Evolutionary conservation across 2,329 filamentous ascomycete species (phyloP), one percentile per base, ranked within the genome.

Genomic region (Kalmusia sp.): DNA sequence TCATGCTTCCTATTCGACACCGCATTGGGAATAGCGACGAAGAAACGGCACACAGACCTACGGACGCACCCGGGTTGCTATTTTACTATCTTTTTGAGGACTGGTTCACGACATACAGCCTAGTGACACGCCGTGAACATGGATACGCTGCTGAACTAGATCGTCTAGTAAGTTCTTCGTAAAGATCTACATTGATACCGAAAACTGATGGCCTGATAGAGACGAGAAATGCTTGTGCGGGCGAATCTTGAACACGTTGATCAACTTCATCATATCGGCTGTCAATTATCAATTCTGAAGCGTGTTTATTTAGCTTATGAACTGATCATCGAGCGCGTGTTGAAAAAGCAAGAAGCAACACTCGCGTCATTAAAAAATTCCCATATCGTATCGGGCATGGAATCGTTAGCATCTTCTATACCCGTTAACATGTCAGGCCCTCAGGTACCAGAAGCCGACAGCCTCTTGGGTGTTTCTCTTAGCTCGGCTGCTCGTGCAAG

Each of bases 1-100:
- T 72, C 6, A 69, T 78, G 37, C 70, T 81, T 1, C 79, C 79
- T 0, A 74, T 82, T 35, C 71, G 79, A 11, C 72, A 75, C 24
- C 73, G 78, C 4, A 64, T 80, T 6, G 78, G 79, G 7, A 64
- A 75, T 49, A 78, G 72, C 11, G 71, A 76, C 12, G 77, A 79
- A 57, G 79, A 80, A 58, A 77, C 75, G 1, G 76, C 73, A 0
- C 78, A 81, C 55, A 69, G 76, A 51, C 61, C 76, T 6, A 78
- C 80, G 2, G 85, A 87, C 60, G 80, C 81, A 1, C 81, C 85
- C 0, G 85, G 84, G 17, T 76, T 86, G 17, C 73, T 88, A 2
- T 87, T 88, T 71, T 88, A 87, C 67, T 88, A 87, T 62, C 73
- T 88, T 0, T 88, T 88, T 62, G 86, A 89, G 63, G 86, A 88